Percentiles rank a stretch among this genome's conserved stretches.
phyloP scores from a whole-genome alignment of 139 green algal species.

The Chlorella sp. region DNA sequence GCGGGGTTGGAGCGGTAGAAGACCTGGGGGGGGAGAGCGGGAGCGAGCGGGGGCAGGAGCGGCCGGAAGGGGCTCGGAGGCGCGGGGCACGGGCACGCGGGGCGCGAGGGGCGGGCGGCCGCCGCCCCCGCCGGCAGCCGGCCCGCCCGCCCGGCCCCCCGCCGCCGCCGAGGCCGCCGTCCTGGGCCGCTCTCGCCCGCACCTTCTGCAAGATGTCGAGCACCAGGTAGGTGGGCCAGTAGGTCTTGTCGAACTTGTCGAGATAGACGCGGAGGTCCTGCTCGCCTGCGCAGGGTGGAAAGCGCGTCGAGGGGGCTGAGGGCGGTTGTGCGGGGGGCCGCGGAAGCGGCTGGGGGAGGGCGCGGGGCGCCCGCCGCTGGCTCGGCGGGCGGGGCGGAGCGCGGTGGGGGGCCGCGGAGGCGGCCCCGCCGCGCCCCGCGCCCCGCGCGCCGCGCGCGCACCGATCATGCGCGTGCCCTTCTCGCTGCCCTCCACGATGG shows the following conservation, averaged over 20 bases:
- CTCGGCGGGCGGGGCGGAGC: no score
- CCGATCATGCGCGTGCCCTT: constrained; percentile 82
- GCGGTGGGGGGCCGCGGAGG: no score
- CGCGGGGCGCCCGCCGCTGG: no score
- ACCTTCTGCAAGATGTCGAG: constrained; percentile 99
- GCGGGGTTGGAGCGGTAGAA: constrained; percentile 94
- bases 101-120: background rate
- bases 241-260: constrained; percentile 97
- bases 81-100: background rate
- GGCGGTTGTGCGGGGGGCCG: background rate
- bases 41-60: background rate
- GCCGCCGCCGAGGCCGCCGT: no score
- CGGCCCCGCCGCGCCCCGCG: no score
- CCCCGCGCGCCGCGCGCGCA: background rate
- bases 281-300: no score
- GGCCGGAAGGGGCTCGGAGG: background rate
- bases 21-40: constrained; percentile 1
- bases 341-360: no score
- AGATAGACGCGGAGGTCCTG: constrained; percentile 91
- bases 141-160: no score
- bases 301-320: background rate
- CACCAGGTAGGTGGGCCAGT: constrained; percentile 99
- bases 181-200: constrained; percentile 68
- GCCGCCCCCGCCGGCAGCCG: no score
- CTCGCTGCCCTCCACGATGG: constrained; percentile 84